Conservation (phyloP, 306 rosid genomes). For the Cicer arietinum region DNA sequence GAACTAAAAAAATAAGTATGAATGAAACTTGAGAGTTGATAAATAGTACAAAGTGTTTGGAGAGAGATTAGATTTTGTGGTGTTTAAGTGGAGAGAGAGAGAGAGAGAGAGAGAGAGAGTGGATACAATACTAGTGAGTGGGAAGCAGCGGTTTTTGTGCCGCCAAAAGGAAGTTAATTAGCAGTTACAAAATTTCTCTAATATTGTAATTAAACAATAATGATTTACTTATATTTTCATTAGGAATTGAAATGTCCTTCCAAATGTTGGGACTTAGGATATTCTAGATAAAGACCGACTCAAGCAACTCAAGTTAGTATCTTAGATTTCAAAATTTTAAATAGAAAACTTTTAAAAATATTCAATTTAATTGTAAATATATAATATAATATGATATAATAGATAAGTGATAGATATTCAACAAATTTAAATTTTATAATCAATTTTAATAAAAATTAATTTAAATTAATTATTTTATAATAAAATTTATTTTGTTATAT, state of each 20-base stretch:
- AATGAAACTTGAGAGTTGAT: conserved; percentile 37
- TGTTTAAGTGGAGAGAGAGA: conserved; percentile 20
- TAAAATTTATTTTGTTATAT: no score
- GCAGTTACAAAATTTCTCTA: conserved; percentile 40
- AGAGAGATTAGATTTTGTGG: conserved; percentile 30
- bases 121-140: conserved; percentile 33
- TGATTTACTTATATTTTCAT: not conserved
- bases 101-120: conserved; percentile 21
- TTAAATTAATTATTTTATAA: no score
- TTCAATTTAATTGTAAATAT: no score
- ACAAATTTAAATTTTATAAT: no score
- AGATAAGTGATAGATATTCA: no score
- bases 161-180: conserved; percentile 83
- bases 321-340: no score
- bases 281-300: conserved; percentile 12
- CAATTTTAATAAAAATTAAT: no score
- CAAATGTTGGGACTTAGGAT: conserved; percentile 41
- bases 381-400: no score
- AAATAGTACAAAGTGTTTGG: conserved; percentile 47
- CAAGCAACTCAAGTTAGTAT: no score
- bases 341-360: no score
- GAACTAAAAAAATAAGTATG: conserved; percentile 29
- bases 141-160: conserved; percentile 74
- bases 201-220: no score
- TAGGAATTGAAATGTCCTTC: conserved; percentile 1